These are phyloP conservation scores for Bryoerythrophyllum caledonicum DNA, from an alignment of 225 moss, liverwort and hornwort species.

Conservation along the genomic window DNA sequence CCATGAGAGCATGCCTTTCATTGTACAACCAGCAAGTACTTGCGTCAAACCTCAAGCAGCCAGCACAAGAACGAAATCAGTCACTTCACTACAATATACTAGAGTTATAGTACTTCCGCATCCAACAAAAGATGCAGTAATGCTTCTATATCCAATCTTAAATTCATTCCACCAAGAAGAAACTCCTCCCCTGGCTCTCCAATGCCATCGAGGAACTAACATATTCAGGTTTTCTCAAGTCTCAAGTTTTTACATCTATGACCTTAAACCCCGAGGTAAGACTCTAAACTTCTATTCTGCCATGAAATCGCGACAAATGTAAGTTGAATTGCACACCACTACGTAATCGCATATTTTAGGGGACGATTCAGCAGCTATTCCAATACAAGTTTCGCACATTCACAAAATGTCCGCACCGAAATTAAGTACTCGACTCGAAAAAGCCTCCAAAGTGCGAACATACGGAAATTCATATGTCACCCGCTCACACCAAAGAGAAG, in stretches of 20 bases:
- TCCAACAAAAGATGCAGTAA: conserved; percentile 6
- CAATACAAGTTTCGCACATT: not conserved
- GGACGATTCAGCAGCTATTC: conserved; percentile 2
- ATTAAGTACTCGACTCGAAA: not conserved
- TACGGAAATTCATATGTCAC: not conserved
- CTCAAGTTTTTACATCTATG: too few relatives aligned
- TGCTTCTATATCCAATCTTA: not conserved
- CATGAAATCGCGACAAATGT: not conserved
- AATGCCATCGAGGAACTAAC: not conserved
- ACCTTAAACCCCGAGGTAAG: conserved; percentile 21
- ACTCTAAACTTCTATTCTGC: conserved; percentile 3
- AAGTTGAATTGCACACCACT: conserved; percentile 15
- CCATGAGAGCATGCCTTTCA: conserved; percentile 15
- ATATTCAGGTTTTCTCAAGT: conserved; percentile 5
- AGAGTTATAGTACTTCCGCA: not conserved
- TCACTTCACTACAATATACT: conserved; percentile 10
- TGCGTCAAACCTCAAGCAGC: conserved; percentile 1
- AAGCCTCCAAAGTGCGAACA: not conserved
- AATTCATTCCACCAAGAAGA: conserved; percentile 8
- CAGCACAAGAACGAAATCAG: conserved; percentile 12
- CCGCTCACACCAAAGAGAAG: not conserved
- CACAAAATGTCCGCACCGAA: too few relatives aligned
- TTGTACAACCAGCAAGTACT: conserved; percentile 9
- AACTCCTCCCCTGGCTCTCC: conserved; percentile 1
- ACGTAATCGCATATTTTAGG: not conserved